Base-by-base conservation (phyloP, 768 basidiomycete genomes). In the Ramaria rubella region DNA sequence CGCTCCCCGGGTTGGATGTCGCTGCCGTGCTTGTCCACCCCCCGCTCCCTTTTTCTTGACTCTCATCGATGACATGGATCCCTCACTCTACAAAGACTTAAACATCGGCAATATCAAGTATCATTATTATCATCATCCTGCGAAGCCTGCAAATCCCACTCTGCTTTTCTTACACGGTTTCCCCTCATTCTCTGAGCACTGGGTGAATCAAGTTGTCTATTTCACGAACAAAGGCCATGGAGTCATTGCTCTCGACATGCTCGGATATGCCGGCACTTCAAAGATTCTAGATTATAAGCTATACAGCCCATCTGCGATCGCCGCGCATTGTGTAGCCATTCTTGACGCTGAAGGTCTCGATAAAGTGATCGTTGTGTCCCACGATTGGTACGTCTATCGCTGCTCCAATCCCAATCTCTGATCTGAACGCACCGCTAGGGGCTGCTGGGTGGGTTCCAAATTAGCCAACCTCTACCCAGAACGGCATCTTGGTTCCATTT, bases 191-290 rank as follows among this genome's bases (percentile, higher is more conserved):
- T 69, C 75, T 0, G 62, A 65, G 52, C 71, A 72, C 55, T 79
- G 77, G 77, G 64, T 65, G 27, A 62, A 70, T 38, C 73, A 76
- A 61, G 68, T 75, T 19, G 53, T 62, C 7, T 72, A 68, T 59
- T 75, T 78, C 64, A 55, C 64, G 31, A 62, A 59, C 8, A 59
- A 64, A 38, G 78, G 78, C 23, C 79, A 77, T 60, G 72, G 75
- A 5, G 58, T 82, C 43, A 64, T 82, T 49, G 75, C 70, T 2
- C 79, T 77, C 1, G 79, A 81, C 61, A 71, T 77, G 69, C 72
- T 81, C 26, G 80, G 80, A 4, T 81, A 77, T 54, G 81, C 79
- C 8, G 73, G 72, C 1, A 79, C 79, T 8, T 71, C 71, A 60
- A 77, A 78, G 58, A 79, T 80, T 1, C 56, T 60, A 0, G 73